Evolutionary conservation across 192 early-diverging fungal species (phyloP), one percentile per base, ranked within the genome.

Genomic region (Spizellomyces punctatus): DNA sequence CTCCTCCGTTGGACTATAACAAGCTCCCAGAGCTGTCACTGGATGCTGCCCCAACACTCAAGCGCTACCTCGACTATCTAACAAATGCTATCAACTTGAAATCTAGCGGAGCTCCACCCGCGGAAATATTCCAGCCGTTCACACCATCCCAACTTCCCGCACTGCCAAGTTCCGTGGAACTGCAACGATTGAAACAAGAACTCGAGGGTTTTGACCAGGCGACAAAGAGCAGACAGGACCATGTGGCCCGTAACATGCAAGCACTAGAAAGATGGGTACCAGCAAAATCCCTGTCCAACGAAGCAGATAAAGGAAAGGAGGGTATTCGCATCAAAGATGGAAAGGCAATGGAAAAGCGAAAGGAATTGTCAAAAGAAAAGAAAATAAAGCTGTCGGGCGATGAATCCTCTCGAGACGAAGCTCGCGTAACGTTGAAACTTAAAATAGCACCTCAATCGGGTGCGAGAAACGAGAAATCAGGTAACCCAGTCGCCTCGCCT

Each of bases 141-240:
- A 54, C 17, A n/a, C 17, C 59, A 27, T 61, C 59, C 12, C 14
- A 42, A n/a, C 41, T 48, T 14, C 71, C 71, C 12, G 62, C 61
- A 6, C 17, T 72, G 14, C 71, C 71, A 17, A 72, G 71, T 63
- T 63, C 22, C 17, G 48, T 12, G 12, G 71, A 72, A 16, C 41
- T 72, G 48, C 62, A 54, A 36, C 49, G 41, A 10, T 45, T 72
- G 36, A 60, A 64, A 17, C 47, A 64, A 22, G 63, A 72, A 44
- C 43, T 72, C 9, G 41, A 8, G 43, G 17, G 12, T 6, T 17
- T 64, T 14, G 17, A 63, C 14, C 10, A 17, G 12, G 46, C 50
- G 21, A 46, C 61, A 49, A 42, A 8, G 14, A 16, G 21, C 19
- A 19, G 71, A 14, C n/a, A 55, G 44, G 45, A 43, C 6, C 46